Base-by-base conservation (phyloP, 768 basidiomycete species). In the Lyophyllum shimeji region DNA sequence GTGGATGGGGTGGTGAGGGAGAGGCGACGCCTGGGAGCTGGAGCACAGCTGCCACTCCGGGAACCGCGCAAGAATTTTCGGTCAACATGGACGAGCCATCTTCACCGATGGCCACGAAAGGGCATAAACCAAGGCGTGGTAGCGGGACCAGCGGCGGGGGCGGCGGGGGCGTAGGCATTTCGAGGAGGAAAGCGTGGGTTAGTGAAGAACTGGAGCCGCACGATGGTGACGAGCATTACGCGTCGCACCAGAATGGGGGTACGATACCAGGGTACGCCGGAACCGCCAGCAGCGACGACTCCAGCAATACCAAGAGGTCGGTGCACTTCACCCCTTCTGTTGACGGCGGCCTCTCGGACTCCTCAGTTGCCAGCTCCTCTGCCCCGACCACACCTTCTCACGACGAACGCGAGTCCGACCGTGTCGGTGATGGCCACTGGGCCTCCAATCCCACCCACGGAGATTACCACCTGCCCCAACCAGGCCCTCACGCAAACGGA, bases 31-130 rank as follows among this genome's bases (percentile, higher is more conserved):
- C 85, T 24, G 85, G 82, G 2, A 77, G 74, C 40, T 92, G 90
- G 90, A 90, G 87, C 60, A 90, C 86, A 0, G 79, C 81, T 12
- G 89, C 89, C 4, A 90, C 90, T 0, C 89, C 90, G 3, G 90
- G 90, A 0, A 74, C 78, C 44, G 39, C 53, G 39, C 53, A 51
- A 24, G 42, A 54, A 11, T 66, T 64, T 18, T 60, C 53, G 29
- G 55, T 44, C 40, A 63, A 58, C 7, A 59, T 57, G 56, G 56
- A 56, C 23, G 53, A 51, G n/a, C 56, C 56, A 17, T 37, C 27
- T 42, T 64, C 60, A 20, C 59, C 57, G 7, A 53, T 51, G n/a
- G 46, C 66, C 59, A 47, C 56, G 60, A 12, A 60, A 53, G 59
- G 50, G 46, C 56, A 69, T 52, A 57, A 65, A 62, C 55, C 64